Percentiles rank a stretch among this genome's conserved stretches.
These are phyloP conservation scores for Zasmidium citrigriseum DNA, from an alignment of 2,329 filamentous ascomycete species.

Conservation along the genomic window DNA sequence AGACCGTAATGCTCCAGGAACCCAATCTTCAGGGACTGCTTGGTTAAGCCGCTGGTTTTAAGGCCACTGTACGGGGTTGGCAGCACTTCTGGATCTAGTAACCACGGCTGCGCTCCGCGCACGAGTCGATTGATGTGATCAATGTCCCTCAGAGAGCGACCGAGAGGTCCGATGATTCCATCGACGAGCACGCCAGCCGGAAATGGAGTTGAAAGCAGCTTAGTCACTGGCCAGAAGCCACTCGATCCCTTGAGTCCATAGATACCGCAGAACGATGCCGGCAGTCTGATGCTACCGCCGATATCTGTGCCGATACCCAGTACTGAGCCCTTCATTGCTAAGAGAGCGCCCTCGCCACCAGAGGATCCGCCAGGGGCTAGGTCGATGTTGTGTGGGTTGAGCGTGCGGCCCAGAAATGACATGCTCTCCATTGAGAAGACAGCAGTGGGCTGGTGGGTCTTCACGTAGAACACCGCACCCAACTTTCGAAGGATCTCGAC, in stretches of 20 bases:
- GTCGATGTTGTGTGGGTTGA: conserved; percentile 10
- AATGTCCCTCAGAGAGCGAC: not conserved
- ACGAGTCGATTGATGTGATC: conserved; percentile 2
- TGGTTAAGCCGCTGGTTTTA: not conserved
- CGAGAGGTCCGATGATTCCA: conserved; percentile 2
- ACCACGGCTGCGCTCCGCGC: not conserved
- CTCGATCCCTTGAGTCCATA: conserved; percentile 41
- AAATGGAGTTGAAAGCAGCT: not conserved
- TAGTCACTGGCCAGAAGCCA: conserved; percentile 42
- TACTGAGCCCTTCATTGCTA: conserved; percentile 59
- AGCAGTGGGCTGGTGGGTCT: conserved; percentile 29
- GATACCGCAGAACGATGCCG: conserved; percentile 68
- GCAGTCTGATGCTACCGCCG: conserved; percentile 68
- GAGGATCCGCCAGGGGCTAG: conserved; percentile 9
- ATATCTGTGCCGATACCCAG: conserved; percentile 65
- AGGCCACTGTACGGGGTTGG: conserved; percentile 5
- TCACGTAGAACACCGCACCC: conserved; percentile 12
- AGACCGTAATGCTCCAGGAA: conserved; percentile 6
- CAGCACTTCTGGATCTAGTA: not conserved
- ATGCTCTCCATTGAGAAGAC: conserved; percentile 9
- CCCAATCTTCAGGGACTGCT: conserved; percentile 1
- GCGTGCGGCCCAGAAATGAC: not conserved
- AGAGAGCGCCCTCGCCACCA: conserved; percentile 59
- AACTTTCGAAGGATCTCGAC: not conserved
- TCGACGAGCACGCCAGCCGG: not conserved